A percentile compares a stretch with the other conserved stretches of the same genome.
These are phyloP conservation scores for Pestalotiopsis sp. DNA, from an alignment of 2,329 filamentous ascomycete genomes.

Conservation along the genomic window DNA sequence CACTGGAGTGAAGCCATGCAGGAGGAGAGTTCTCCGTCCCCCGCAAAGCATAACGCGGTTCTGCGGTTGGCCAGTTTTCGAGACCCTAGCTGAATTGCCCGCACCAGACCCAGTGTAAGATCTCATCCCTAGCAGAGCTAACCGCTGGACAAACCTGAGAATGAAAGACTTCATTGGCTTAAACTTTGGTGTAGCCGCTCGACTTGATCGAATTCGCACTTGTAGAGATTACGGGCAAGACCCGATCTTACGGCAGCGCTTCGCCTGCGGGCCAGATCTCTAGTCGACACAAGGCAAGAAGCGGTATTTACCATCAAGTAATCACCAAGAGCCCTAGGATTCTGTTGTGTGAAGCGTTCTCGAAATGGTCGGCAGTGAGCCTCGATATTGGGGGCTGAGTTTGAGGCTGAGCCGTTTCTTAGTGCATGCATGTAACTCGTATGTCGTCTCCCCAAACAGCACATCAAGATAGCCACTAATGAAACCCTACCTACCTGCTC, in stretches of 20 bases:
- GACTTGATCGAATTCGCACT: background rate
- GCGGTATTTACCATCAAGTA: no score
- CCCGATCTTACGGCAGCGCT: background rate
- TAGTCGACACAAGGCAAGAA: no score
- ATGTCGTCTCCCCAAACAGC: no score
- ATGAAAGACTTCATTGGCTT: background rate
- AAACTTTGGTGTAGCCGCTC: slow-evolving; percentile 2
- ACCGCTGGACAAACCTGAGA: background rate
- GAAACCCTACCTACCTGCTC: no score
- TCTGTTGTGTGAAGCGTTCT: no score
- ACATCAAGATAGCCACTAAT: no score
- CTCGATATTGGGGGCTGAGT: background rate
- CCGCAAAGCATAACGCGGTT: background rate
- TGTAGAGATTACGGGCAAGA: background rate
- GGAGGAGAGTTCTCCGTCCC: background rate
- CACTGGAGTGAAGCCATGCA: background rate
- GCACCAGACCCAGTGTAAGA: background rate
- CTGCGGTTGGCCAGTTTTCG: slow-evolving; percentile 6
- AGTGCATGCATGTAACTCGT: background rate
- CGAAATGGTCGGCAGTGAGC: no score
- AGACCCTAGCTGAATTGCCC: slow-evolving; percentile 3
- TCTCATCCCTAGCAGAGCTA: slow-evolving; percentile 7
- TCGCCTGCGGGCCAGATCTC: no score
- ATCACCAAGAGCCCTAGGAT: background rate
- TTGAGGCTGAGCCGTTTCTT: background rate